Percentiles rank a stretch among this genome's conserved stretches.
phyloP scores from a whole-genome alignment of 2,329 filamentous ascomycete genomes.

The Arthrobotrys entomopaga region DNA sequence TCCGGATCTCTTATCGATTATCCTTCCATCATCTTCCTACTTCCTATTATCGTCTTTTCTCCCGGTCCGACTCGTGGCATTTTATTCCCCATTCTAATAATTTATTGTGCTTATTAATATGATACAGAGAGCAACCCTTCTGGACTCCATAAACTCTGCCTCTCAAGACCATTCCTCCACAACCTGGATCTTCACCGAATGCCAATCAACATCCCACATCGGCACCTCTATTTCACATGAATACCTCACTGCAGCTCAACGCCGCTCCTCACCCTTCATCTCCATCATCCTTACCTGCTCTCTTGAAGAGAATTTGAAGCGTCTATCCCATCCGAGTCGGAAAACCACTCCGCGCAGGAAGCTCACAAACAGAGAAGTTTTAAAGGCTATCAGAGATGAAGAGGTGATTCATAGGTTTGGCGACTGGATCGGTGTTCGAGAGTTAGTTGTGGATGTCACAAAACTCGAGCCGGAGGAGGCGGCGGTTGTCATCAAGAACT shows the following conservation, averaged over 20 bases:
- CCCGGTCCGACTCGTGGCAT: too few relatives aligned
- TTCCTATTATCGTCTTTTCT: too few relatives aligned
- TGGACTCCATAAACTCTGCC: constrained; percentile 48
- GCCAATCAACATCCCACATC: constrained; percentile 51
- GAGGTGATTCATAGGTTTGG: constrained; percentile 58
- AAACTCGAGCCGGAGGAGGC: constrained; percentile 49
- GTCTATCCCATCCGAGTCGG: constrained; percentile 42
- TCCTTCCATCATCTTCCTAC: too few relatives aligned
- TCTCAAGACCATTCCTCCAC: constrained; percentile 37
- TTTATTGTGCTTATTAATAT: neutral
- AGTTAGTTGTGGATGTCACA: constrained; percentile 59
- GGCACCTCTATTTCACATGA: constrained; percentile 55
- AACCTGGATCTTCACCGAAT: constrained; percentile 59
- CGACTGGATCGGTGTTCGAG: constrained; percentile 51
- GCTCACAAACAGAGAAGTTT: constrained; percentile 56
- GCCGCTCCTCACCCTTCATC: constrained; percentile 57
- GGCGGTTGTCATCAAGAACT: constrained; percentile 47
- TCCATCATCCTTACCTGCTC: constrained; percentile 59
- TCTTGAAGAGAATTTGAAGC: constrained; percentile 58
- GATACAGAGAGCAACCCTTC: constrained; percentile 45
- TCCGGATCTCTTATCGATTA: neutral
- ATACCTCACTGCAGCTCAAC: constrained; percentile 57
- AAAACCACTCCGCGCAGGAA: constrained; percentile 57
- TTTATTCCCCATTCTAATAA: neutral
- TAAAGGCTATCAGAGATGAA: constrained; percentile 56